Base-by-base conservation (phyloP, 352 stramenopile species). In the Phytophthora litchii region DNA sequence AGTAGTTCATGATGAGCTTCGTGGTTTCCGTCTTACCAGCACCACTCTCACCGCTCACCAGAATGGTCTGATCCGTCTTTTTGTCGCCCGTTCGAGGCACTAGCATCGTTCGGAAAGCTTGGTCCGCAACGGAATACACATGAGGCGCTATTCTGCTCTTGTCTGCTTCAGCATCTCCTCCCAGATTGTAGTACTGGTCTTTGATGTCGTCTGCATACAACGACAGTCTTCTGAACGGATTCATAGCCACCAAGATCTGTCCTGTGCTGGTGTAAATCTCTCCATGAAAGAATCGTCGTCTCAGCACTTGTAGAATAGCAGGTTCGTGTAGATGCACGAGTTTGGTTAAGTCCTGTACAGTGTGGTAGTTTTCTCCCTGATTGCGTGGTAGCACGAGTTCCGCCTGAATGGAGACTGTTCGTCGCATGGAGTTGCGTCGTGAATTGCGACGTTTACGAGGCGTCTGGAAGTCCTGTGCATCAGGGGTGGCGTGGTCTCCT, bases 1-100 rank as follows among this genome's bases (percentile, higher is more conserved):
- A 72, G 78, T 98, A 99, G 59, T 95, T 86, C 94, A 99, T 98
- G 60, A 98, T 97, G 59, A 98, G 89, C 76, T 98, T 99, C 6
- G 95, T 98, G 5, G 95, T 98, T 51, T 98, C 95, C 14, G 95
- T 99, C 77, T 99, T 99, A 17, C 96, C 95, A 13, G 95, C 94
- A 13, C 96, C 96, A 47, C 78, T 96, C 69, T 99, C 96, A 5
- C 96, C 96, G 9, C 91, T 98, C 29, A 99, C 93, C 45, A 99
- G 81, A 69, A 99, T 97, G 0, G 91, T 97, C 78, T 99, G 96
- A 58, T 94, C 71, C 23, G 69, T 73, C 38, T 91, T 91, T 25
- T 74, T 68, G 40, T 70, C 58, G 35, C 54, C 53, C 19, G 63
- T 52, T 56, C 44, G 63, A 11, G 76, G 70, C 40, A 76, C 49